Conservation (phyloP, 163 green algal genomes). For the Scenedesmus sp. region DNA sequence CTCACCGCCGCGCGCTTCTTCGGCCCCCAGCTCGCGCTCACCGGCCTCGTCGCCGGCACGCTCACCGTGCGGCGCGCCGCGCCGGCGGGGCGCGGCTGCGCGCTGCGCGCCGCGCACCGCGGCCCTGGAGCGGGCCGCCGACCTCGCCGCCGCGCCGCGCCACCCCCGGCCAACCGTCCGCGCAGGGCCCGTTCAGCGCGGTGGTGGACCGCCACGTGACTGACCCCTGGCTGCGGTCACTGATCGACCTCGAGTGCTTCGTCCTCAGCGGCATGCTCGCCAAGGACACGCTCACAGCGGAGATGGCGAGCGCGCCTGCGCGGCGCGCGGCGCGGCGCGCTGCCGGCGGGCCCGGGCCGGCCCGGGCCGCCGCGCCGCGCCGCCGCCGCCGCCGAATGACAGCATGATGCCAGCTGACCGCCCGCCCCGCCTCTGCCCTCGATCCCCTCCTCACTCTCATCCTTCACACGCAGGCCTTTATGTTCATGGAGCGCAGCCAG, state of each 20-base stretch:
- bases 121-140: too few relatives aligned
- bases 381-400: too few relatives aligned
- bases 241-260: conserved; percentile 94
- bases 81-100: too few relatives aligned
- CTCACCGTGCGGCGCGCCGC: conserved; percentile 68
- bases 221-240: conserved; percentile 82
- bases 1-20: conserved; percentile 71
- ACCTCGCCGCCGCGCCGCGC: background rate
- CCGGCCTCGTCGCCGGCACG: conserved; percentile 58
- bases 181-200: conserved; percentile 73
- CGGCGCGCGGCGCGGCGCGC: too few relatives aligned
- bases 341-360: too few relatives aligned
- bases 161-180: background rate
- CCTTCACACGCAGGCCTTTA: too few relatives aligned
- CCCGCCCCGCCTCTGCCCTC: too few relatives aligned
- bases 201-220: conserved; percentile 77
- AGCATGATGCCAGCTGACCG: too few relatives aligned
- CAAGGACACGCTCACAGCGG: conserved; percentile 69
- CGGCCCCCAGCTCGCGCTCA: conserved; percentile 60
- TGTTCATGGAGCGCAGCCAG: conserved; percentile 79
- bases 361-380: too few relatives aligned
- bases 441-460: too few relatives aligned
- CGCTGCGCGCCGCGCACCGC: too few relatives aligned
- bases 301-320: conserved; percentile 66
- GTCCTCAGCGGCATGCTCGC: conserved; percentile 82